Percentiles rank a stretch among this genome's conserved stretches.
These are phyloP conservation scores for Globisporangium takayamanum DNA, from an alignment of 352 stramenopile species.

Conservation along the genomic window DNA sequence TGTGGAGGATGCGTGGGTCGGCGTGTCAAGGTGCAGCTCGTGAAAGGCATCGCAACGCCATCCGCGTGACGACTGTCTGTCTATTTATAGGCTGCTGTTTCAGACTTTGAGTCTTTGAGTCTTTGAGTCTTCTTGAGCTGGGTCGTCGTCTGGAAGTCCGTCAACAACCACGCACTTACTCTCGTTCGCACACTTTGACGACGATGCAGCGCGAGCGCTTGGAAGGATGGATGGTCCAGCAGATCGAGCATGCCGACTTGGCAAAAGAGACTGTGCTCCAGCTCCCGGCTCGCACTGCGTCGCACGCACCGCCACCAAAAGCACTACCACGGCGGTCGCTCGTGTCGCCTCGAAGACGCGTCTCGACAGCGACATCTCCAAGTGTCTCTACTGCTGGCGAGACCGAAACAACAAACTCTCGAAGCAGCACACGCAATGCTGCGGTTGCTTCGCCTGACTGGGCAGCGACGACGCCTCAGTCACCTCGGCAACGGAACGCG, in stretches of 20 bases:
- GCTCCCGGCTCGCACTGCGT: constrained; percentile 20
- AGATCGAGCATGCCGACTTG: constrained; percentile 62
- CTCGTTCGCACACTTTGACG: neutral
- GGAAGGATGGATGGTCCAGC: constrained; percentile 72
- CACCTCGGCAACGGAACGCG: constrained; percentile 8
- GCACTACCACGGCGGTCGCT: constrained; percentile 13
- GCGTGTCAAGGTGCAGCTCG: no score
- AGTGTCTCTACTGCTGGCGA: neutral
- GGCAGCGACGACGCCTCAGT: constrained; percentile 1
- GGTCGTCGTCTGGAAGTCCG: no score
- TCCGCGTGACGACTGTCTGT: no score
- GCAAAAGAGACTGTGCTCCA: constrained; percentile 63
- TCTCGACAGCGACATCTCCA: neutral
- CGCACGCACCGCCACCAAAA: neutral
- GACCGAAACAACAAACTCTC: neutral
- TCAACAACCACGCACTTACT: no score
- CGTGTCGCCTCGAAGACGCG: neutral
- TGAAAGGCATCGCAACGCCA: neutral
- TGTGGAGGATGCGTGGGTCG: neutral
- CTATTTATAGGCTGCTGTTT: no score
- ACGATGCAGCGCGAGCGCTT: constrained; percentile 60
- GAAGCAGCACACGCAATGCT: neutral
- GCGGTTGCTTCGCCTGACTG: neutral
- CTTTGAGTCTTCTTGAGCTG: no score
- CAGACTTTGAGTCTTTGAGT: no score